Conservation (phyloP, 257 asterid species). For the Petunia axillaris region DNA sequence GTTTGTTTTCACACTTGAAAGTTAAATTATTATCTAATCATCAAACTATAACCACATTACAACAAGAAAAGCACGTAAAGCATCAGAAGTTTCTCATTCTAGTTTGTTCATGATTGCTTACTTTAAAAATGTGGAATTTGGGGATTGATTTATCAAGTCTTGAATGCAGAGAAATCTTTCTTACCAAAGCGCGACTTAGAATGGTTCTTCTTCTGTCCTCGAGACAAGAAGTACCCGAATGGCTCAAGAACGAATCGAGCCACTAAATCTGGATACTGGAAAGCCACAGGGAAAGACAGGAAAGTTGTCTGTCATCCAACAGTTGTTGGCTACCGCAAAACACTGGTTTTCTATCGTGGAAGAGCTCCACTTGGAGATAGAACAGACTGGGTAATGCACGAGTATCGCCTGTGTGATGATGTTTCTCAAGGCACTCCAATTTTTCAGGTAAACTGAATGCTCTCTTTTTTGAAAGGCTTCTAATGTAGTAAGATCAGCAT, state of each 20-base stretch:
- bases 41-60: neutral
- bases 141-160: neutral
- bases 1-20: conserved; percentile 25
- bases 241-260: conserved; percentile 60
- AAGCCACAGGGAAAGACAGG: conserved; percentile 59
- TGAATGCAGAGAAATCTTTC: conserved; percentile 57
- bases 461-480: neutral
- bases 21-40: neutral
- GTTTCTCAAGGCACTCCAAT: conserved; percentile 30
- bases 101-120: neutral
- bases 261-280: conserved; percentile 61
- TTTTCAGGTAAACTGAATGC: conserved; percentile 17
- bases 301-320: conserved; percentile 47
- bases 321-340: conserved; percentile 47
- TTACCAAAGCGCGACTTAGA: conserved; percentile 55
- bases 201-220: conserved; percentile 57
- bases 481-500: neutral
- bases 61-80: neutral
- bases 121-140: neutral
- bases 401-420: conserved; percentile 55
- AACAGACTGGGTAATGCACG: conserved; percentile 61
- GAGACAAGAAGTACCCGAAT: conserved; percentile 58
- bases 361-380: conserved; percentile 61
- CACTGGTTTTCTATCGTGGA: conserved; percentile 56
- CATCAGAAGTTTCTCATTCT: neutral